phyloP scores from a whole-genome alignment of 2,329 filamentous ascomycete species.

The Colletotrichum navitas region DNA sequence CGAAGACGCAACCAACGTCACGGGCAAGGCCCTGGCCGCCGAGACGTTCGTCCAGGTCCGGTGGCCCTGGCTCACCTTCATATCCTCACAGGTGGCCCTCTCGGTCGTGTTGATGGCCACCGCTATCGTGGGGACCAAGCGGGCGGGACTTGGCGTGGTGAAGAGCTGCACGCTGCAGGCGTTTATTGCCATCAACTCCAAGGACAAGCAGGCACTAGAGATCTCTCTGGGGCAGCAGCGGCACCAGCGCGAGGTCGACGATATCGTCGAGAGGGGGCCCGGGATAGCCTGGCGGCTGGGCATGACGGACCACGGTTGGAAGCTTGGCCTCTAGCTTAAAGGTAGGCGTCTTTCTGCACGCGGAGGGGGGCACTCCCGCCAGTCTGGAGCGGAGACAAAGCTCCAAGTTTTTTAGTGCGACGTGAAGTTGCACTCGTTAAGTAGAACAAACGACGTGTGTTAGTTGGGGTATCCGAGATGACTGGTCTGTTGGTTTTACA shows the following conservation, averaged over 20 bases:
- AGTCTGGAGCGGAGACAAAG: no score
- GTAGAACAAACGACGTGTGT: not conserved
- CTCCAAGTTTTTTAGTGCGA: no score
- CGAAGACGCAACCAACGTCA: constrained; percentile 2
- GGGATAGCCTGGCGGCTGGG: constrained; percentile 10
- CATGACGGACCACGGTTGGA: constrained; percentile 7
- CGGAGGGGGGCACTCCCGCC: no score
- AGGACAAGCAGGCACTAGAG: not conserved
- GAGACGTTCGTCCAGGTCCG: constrained; percentile 39
- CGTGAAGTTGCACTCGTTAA: not conserved
- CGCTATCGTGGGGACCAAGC: constrained; percentile 30
- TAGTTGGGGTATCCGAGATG: not conserved
- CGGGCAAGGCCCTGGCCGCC: constrained; percentile 14
- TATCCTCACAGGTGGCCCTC: constrained; percentile 40
- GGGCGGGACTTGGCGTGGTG: constrained; percentile 40
- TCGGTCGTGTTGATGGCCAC: constrained; percentile 34
- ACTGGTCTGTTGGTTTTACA: not conserved
- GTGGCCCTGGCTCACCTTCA: constrained; percentile 43
- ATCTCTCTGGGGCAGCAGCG: not conserved
- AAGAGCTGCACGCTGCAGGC: constrained; percentile 35
- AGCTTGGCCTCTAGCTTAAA: not conserved
- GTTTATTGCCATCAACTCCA: constrained; percentile 2
- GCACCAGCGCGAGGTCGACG: constrained; percentile 6
- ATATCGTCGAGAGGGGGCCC: not conserved
- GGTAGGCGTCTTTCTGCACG: not conserved